These are phyloP conservation scores for Wallacemonas collosoma DNA, from an alignment of 208 protist species.

Conservation along the genomic window DNA sequence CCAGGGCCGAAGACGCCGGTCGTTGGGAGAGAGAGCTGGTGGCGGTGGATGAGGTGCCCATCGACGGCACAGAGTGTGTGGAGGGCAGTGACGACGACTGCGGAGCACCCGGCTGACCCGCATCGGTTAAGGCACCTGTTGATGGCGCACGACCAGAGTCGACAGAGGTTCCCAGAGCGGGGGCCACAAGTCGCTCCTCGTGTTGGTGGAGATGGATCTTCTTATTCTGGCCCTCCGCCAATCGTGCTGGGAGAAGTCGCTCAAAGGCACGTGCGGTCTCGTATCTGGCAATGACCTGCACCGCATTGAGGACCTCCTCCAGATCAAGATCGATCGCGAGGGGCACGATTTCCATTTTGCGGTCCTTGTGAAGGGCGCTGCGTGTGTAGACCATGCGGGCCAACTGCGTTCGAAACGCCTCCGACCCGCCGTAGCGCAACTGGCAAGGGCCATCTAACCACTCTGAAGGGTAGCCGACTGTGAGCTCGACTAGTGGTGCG, in stretches of 20 bases:
- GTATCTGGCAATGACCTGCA: constrained; percentile 66
- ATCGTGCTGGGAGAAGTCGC: constrained; percentile 25
- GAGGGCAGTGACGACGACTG: not conserved
- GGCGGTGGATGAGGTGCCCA: constrained; percentile 7
- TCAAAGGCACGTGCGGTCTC: constrained; percentile 78
- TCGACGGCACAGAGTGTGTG: not conserved
- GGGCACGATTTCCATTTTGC: constrained; percentile 80
- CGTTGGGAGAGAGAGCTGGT: not conserved
- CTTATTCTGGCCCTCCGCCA: not conserved
- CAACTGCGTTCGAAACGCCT: constrained; percentile 73
- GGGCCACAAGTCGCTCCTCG: not conserved
- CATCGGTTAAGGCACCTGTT: not conserved
- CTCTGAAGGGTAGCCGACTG: constrained; percentile 83
- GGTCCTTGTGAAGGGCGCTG: constrained; percentile 67
- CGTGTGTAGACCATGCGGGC: constrained; percentile 57
- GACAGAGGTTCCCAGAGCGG: too few species aligned
- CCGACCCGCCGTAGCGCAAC: constrained; percentile 50
- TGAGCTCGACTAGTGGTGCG: constrained; percentile 67
- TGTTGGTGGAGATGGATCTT: not conserved
- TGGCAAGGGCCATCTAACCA: constrained; percentile 76
- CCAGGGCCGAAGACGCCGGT: constrained; percentile 20
- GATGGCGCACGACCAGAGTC: too few species aligned
- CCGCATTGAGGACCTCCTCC: constrained; percentile 67
- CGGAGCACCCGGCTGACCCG: not conserved
- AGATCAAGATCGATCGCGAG: constrained; percentile 79